Conservation (phyloP, 78 protist species). For the Protostelium mycophagum region DNA sequence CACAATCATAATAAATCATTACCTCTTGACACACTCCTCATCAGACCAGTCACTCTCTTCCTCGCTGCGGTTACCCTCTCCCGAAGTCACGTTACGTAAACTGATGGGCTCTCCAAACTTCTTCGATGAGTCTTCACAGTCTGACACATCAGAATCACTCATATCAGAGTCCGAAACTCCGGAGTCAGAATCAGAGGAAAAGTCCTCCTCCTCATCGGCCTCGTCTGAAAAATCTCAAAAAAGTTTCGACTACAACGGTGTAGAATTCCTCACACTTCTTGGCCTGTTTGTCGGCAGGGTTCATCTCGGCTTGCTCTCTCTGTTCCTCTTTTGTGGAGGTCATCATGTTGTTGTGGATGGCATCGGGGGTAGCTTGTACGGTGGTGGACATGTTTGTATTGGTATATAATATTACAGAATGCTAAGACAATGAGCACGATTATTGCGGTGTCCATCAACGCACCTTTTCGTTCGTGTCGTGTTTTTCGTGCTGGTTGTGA, state of each 20-base stretch:
- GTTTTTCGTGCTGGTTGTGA: background rate
- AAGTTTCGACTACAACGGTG: background rate
- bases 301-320: background rate
- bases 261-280: background rate
- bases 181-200: background rate
- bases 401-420: background rate
- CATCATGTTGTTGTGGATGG: background rate
- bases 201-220: background rate
- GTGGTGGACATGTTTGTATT: background rate
- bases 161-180: background rate
- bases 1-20: too few relatives aligned
- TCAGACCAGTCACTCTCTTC: too few relatives aligned
- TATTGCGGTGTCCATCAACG: too few relatives aligned
- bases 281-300: background rate
- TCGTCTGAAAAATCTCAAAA: background rate
- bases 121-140: background rate
- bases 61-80: too few relatives aligned
- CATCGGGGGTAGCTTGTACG: background rate
- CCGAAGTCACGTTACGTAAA: too few relatives aligned
- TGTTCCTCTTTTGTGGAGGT: background rate
- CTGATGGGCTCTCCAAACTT: background rate
- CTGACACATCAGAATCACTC: background rate
- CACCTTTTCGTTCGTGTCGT: background rate
- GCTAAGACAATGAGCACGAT: background rate
- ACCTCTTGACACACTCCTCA: too few relatives aligned